phyloP scores from a whole-genome alignment of 2,329 filamentous ascomycete genomes.

The Claviceps maximensis region DNA sequence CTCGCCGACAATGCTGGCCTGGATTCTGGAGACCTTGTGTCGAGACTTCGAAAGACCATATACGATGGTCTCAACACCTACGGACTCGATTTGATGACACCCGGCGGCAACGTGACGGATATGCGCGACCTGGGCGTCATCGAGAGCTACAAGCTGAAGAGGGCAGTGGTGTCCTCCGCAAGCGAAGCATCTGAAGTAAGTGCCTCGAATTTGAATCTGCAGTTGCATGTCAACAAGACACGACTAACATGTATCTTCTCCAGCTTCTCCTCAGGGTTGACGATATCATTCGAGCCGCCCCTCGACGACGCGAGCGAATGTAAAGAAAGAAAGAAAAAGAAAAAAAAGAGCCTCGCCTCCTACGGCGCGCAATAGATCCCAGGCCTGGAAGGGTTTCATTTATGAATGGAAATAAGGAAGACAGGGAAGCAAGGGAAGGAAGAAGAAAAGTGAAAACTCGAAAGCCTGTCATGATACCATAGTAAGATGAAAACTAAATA shows the following conservation, averaged over 20 bases:
- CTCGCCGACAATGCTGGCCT: constrained; percentile 94
- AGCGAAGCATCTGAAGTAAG: constrained; percentile 92
- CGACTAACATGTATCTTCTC: not conserved
- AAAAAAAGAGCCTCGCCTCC: not conserved
- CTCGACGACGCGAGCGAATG: constrained; percentile 40
- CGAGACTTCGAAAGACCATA: constrained; percentile 80
- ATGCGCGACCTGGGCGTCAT: constrained; percentile 94
- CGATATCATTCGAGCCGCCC: constrained; percentile 92
- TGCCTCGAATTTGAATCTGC: constrained; percentile 4
- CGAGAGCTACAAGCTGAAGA: constrained; percentile 97
- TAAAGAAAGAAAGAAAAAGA: constrained; percentile 10
- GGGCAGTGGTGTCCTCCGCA: constrained; percentile 90
- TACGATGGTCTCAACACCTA: constrained; percentile 91
- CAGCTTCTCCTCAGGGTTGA: constrained; percentile 86
- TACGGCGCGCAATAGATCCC: not conserved
- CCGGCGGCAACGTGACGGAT: constrained; percentile 83
- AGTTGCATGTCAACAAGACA: not conserved
- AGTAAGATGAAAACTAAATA: constrained; percentile 16
- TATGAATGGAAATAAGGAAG: not conserved
- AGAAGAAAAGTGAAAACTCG: not conserved
- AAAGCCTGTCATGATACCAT: constrained; percentile 25
- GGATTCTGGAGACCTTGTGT: constrained; percentile 87
- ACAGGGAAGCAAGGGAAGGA: not conserved
- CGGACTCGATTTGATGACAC: constrained; percentile 76
- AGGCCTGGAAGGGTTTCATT: not conserved